Base-by-base conservation (phyloP, 2,329 filamentous ascomycete genomes). In the Curvularia sp. region DNA sequence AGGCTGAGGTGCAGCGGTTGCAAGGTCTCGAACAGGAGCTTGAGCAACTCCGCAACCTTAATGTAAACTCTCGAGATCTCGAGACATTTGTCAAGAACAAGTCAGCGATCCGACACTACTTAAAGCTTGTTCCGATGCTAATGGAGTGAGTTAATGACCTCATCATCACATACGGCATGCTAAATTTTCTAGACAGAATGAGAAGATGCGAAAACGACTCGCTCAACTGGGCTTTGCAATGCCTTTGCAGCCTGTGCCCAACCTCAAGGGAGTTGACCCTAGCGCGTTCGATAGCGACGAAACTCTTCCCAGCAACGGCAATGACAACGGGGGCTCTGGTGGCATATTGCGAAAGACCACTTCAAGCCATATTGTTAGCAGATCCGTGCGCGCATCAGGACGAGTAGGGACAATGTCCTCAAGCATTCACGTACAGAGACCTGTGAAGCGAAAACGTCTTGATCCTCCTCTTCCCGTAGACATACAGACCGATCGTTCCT, bases 391-490 rank as follows among this genome's bases (percentile, higher is more conserved):
- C 39, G 53, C 60, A 5, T 57, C 59, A 5, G 60, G 55, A 2
- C 57, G 61, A 38, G 28, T 46, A 49, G 54, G 53, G 9, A 53
- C 32, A 13, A 47, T 43, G 6, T 45, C 56, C 10, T 59, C 59
- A 2, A 64, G 60, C 25, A 53, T 62, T 3, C 62, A 67, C 18
- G 28, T 34, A 15, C 62, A 65, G 21, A 68, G 72, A 7, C 71
- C 73, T 7, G 21, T 59, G 8, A 76, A 75, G 58, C 69, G 73
- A 36, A 68, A 69, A 36, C 74, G 78, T 41, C 58, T 74, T 5
- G 73, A 76, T 27, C 71, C 73, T 3, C 60, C 66, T 28, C 57
- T 67, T 6, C 64, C 67, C n/a, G 52, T 57, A 13, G 52, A 60
- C 6, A 66, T 62, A 46, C 67, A 66, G 6, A 30, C 60, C 27